A percentile compares a stretch with the other conserved stretches of the same genome.
phyloP scores from a whole-genome alignment of 139 green algal genomes.

The Eudorina sp. region DNA sequence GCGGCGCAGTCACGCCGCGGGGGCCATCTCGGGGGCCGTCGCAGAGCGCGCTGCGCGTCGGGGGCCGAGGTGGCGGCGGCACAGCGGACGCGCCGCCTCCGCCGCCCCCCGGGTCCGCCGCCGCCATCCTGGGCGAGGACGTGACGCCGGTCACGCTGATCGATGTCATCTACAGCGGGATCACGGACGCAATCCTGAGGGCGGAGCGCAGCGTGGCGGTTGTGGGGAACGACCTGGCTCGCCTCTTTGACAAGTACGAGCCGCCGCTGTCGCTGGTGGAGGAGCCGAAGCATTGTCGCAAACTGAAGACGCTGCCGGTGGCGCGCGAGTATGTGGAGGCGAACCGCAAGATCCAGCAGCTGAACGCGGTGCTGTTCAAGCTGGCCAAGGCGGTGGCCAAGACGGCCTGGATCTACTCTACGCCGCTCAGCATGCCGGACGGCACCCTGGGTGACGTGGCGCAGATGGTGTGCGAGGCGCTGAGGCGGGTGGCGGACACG shows the following conservation, averaged over 20 bases:
- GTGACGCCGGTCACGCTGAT: conserved; percentile 14
- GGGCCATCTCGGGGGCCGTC: background rate
- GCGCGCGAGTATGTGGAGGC: conserved; percentile 42
- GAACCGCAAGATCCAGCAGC: conserved; percentile 36
- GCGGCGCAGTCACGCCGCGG: background rate
- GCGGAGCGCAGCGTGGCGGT: conserved; percentile 35
- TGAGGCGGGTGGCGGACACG: conserved; percentile 36
- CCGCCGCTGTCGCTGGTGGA: conserved; percentile 44
- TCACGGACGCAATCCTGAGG: conserved; percentile 27
- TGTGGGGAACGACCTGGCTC: conserved; percentile 43
- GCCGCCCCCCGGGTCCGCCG: conserved; percentile 10
- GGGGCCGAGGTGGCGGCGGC: background rate
- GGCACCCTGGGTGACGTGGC: conserved; percentile 22
- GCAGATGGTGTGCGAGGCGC: conserved; percentile 47
- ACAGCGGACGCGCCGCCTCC: background rate
- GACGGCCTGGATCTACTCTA: conserved; percentile 49
- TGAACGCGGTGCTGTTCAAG: conserved; percentile 50
- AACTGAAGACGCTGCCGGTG: conserved; percentile 45
- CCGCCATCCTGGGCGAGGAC: conserved; percentile 23
- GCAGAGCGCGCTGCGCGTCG: background rate
- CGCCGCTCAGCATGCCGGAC: conserved; percentile 40
- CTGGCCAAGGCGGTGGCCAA: conserved; percentile 45
- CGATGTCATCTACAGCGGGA: conserved; percentile 31
- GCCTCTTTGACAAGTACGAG: conserved; percentile 38
- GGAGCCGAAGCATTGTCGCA: conserved; percentile 42